A percentile compares a stretch with the other conserved stretches of the same genome.
Conservation (phyloP, 495 filamentous ascomycete genomes). For the Lasiosphaeria miniovina region DNA sequence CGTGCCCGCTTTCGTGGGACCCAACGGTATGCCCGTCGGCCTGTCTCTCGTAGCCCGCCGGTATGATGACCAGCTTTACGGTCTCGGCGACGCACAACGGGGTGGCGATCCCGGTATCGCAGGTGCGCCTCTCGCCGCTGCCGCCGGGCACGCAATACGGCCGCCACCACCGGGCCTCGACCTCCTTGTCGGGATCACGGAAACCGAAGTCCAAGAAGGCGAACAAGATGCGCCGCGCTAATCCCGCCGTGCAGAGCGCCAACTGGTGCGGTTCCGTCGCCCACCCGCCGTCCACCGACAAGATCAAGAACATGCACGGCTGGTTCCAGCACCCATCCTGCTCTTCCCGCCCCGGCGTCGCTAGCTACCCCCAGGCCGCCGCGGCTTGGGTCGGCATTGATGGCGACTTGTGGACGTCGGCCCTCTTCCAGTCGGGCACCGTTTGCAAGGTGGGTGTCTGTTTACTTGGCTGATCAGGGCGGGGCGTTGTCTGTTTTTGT, state of each 20-base stretch:
- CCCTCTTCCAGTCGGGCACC: slow-evolving; percentile 30
- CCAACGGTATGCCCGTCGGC: slow-evolving; percentile 49
- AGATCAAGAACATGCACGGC: slow-evolving; percentile 27
- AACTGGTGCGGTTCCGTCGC: slow-evolving; percentile 35
- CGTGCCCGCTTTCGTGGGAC: slow-evolving; percentile 48
- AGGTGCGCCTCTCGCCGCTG: slow-evolving; percentile 27
- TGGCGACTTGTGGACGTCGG: slow-evolving; percentile 20
- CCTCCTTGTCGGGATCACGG: no score
- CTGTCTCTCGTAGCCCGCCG: slow-evolving; percentile 43
- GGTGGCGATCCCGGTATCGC: slow-evolving; percentile 20
- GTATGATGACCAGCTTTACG: slow-evolving; percentile 38
- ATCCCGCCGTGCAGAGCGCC: slow-evolving; percentile 15
- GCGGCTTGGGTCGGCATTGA: slow-evolving; percentile 34
- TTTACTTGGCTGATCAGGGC: no score
- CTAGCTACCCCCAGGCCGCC: slow-evolving; percentile 25
- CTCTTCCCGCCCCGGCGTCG: slow-evolving; percentile 18
- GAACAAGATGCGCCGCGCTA: slow-evolving; percentile 16
- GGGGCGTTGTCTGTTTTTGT: not conserved
- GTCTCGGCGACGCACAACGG: slow-evolving; percentile 25
- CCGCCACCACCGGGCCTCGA: no score
- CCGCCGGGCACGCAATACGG: slow-evolving; percentile 3
- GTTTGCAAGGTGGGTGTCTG: slow-evolving; percentile 25
- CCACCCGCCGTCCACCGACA: slow-evolving; percentile 18
- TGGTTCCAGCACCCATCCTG: slow-evolving; percentile 27
- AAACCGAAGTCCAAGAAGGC: not conserved